Base-by-base conservation (phyloP, 164 flowering plant species). In the Stephania japonica region DNA sequence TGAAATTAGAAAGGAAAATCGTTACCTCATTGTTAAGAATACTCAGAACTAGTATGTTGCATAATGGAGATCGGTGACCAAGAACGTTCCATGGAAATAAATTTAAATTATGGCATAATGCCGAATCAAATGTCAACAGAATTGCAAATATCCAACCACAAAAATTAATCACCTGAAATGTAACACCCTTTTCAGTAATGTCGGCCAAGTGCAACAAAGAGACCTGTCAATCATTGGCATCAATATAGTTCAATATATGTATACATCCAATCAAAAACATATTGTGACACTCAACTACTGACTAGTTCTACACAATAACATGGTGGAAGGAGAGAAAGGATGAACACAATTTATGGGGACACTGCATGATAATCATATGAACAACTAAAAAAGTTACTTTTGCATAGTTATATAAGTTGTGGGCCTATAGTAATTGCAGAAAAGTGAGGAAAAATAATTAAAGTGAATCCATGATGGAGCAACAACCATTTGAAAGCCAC, bases 401-500 rank as follows among this genome's bases (percentile, higher is more conserved):
- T 27, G 3, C 32, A 27, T 3, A 27, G 3, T 27, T 27, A 27
- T 27, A 27, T 27, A n/a, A n/a, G 10, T 6, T 3, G 21, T 59
- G 21, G 23, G 53, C 10, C 21, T n/a, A 7, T 0, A 59, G 4
- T n/a, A 71, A 59, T 59, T 59, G 7, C 9, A 59, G 64, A n/a
- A 59, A 6, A 63, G 42, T 41, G 16, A 56, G 27, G 41, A 27
- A 42, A 53, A 23, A 65, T 21, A 70, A 44, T 21, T 69, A 11
- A 72, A 73, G 63, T 50, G 26, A 66, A 42, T 16, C 21, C 63
- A 70, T n/a, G 63, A 66, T 24, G 71, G 42, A 41, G 47, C 71
- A 44, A 72, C 78, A 78, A 94, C 99, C 99, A 93, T 95, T 73
- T 96, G 98, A 87, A 96, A 96, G 76, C 99, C 99, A 80, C 99